A percentile compares a stretch with the other conserved stretches of the same genome.
phyloP scores from a whole-genome alignment of 208 protist species.

The Leishmania aethiopica region DNA sequence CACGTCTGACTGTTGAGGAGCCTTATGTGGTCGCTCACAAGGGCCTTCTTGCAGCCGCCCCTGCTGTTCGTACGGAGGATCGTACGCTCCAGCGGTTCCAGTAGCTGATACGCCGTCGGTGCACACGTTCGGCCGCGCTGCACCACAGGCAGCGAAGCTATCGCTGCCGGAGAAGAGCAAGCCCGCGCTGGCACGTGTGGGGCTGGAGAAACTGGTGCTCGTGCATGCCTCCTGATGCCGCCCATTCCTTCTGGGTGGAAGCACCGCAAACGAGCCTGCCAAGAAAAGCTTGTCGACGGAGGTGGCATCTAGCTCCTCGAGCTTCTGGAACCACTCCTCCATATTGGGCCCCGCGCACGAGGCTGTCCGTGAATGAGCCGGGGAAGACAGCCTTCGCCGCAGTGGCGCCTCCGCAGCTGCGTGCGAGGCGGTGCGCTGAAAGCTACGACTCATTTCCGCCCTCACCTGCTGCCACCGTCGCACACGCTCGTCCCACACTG shows the following conservation, averaged over 20 bases:
- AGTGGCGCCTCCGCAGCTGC: neutral
- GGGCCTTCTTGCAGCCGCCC: neutral
- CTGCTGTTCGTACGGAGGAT: neutral
- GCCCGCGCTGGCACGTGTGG: neutral
- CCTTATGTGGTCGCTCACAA: too few species aligned
- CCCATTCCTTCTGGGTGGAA: too few species aligned
- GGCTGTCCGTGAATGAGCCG: neutral
- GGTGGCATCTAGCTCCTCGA: conserved; percentile 4
- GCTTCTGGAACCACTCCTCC: neutral
- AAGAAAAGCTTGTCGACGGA: conserved; percentile 7
- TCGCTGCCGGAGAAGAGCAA: neutral
- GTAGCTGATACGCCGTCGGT: neutral
- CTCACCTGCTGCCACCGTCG: conserved; percentile 9
- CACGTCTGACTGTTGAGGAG: neutral
- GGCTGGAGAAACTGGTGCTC: neutral
- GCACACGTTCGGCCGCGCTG: neutral
- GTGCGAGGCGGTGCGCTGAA: conserved; percentile 16
- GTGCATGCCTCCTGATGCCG: neutral
- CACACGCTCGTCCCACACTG: neutral
- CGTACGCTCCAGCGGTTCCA: neutral
- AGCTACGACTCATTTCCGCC: neutral
- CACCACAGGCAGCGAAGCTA: neutral
- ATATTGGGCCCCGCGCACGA: neutral
- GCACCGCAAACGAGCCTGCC: neutral
- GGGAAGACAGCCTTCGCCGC: neutral